These are phyloP conservation scores for Penicillium subrubescens DNA, from an alignment of 495 filamentous ascomycete genomes.

Conservation along the genomic window DNA sequence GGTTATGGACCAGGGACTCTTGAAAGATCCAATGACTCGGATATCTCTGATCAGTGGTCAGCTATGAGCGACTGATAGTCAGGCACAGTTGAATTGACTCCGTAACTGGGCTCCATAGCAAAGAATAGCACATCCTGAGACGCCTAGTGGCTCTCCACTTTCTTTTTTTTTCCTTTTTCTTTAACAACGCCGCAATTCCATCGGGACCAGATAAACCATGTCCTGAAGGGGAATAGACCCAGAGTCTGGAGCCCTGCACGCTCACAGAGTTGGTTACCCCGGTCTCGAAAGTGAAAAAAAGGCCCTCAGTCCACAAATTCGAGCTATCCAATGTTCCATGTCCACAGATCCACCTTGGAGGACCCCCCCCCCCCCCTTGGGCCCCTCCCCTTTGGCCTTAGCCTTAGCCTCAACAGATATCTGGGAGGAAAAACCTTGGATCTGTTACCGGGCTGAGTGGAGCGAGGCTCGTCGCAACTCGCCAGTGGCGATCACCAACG, in stretches of 20 bases:
- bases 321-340: conserved; percentile 21
- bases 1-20: conserved; percentile 1
- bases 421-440: conserved; percentile 18
- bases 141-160: conserved; percentile 12
- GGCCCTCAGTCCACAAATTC: conserved; percentile 23
- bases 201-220: neutral
- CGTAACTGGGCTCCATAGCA: neutral
- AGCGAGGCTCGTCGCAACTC: conserved; percentile 9
- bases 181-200: neutral
- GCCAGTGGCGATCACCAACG: neutral
- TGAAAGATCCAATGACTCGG: neutral
- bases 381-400: conserved; percentile 5
- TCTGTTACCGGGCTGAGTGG: conserved; percentile 23
- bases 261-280: conserved; percentile 18
- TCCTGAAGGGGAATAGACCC: neutral
- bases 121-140: conserved; percentile 4
- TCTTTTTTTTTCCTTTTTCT: neutral
- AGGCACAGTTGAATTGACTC: neutral
- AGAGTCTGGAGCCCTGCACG: conserved; percentile 1
- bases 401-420: conserved; percentile 19
- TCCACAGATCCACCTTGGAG: neutral
- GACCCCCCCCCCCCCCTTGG: neutral
- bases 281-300: conserved; percentile 17
- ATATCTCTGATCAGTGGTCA: neutral
- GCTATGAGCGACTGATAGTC: neutral